These are phyloP conservation scores for Quercus glauca DNA, from an alignment of 306 rosid species.

Conservation along the genomic window DNA sequence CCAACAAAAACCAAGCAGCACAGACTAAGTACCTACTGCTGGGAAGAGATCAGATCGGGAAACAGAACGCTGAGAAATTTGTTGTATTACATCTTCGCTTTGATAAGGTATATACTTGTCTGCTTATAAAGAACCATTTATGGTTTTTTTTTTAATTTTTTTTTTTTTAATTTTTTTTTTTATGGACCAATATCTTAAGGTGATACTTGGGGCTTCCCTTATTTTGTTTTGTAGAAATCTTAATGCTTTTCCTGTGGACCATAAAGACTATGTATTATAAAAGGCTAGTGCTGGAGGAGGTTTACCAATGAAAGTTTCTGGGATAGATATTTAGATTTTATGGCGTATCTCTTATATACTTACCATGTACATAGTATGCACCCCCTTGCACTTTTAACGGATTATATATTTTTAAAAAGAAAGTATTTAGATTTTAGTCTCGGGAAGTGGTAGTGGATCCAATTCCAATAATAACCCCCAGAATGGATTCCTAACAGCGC, in stretches of 20 bases:
- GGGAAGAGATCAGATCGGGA: slow-evolving; percentile 18
- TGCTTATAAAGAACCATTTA: not conserved
- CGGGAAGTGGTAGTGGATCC: not conserved
- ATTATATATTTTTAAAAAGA: no score
- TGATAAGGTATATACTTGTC: slow-evolving; percentile 64
- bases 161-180: not conserved
- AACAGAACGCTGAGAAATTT: slow-evolving; percentile 54
- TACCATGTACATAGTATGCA: no score
- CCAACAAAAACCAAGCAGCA: slow-evolving; percentile 25
- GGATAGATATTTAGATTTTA: not conserved
- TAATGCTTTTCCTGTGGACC: not conserved
- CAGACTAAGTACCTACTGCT: slow-evolving; percentile 42
- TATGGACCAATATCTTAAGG: not conserved
- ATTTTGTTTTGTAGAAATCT: not conserved
- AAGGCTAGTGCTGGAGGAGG: not conserved
- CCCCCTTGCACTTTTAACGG: no score
- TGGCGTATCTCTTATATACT: no score
- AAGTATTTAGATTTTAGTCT: not conserved
- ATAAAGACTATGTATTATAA: not conserved
- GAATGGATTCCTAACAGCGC: not conserved
- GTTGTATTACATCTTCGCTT: slow-evolving; percentile 91
- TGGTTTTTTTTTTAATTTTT: not conserved
- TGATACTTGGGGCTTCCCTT: not conserved
- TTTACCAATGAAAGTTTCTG: not conserved
- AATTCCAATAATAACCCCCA: not conserved